Evolutionary conservation across 306 rosid genomes (phyloP), one percentile per base, ranked within the genome.

Genomic region (Lathyrus tuberosus): DNA sequence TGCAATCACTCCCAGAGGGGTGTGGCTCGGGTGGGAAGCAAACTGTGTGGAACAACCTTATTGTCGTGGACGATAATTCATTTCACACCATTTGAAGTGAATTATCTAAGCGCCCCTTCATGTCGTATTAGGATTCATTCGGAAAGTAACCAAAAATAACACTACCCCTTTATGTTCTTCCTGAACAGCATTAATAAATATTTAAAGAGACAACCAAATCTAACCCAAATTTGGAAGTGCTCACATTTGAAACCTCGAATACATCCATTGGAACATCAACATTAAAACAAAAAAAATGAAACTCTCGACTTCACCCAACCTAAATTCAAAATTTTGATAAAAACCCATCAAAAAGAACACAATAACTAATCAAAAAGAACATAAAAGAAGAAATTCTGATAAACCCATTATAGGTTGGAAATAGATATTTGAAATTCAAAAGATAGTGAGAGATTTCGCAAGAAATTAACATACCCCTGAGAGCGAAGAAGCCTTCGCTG

Each of bases 401-500:
- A 30, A 33, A 58, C 9, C 20, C 13, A 57, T 1, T 22, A 20
- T 14, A 28, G 41, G 41, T 57, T 15, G 44, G 4, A 15, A 24
- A 10, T 3, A 37, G 30, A 61, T 18, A 16, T 10, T 61, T 17
- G 4, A 59, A 17, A 73, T 73, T 74, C 38, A 30, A 20, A 52
- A 52, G 15, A 31, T 40, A 53, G 6, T 0, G 2, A 52, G 6
- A 10, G 6, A 3, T 10, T 8, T 15, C 0, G 11, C 12, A 12
- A 13, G 13, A 53, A 65, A 22, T 43, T 15, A 76, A 75, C 87
- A 18, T 79, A 95, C 99, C 99, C 99, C 57, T 95, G 97, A 76
- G 92, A 79, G 73, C 99, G 78, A 14, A 95, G 75, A 76, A 91
- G 97, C 79, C 97, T 82, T 65, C 99, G 79, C 78, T 89, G 97